phyloP scores from a whole-genome alignment of 2,329 filamentous ascomycete species.

The Bipolaris bicolor region DNA sequence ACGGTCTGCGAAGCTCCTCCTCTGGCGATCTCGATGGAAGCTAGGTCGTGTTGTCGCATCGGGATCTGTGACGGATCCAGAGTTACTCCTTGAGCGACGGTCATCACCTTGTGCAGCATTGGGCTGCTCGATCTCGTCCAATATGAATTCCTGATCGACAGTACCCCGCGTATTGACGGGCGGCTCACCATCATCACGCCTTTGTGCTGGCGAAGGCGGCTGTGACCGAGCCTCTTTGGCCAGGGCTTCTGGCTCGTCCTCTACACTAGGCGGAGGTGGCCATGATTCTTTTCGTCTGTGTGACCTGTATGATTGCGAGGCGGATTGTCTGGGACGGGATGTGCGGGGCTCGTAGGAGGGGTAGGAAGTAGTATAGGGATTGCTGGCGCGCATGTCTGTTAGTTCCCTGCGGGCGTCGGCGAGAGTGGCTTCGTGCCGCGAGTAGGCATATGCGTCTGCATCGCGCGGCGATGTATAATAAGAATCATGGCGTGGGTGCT shows the following conservation, averaged over 20 bases:
- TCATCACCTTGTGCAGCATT: constrained; percentile 56
- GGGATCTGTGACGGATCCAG: constrained; percentile 33
- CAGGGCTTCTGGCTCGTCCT: constrained; percentile 70
- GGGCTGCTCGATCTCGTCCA: constrained; percentile 63
- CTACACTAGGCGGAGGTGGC: constrained; percentile 69
- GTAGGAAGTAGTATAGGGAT: constrained; percentile 30
- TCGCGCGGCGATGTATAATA: constrained; percentile 35
- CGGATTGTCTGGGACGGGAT: constrained; percentile 25
- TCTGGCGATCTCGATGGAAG: constrained; percentile 22
- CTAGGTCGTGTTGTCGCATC: constrained; percentile 7
- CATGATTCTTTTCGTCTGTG: constrained; percentile 40
- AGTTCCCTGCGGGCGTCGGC: constrained; percentile 24
- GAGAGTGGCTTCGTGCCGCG: constrained; percentile 25
- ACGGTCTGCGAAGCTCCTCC: constrained; percentile 45
- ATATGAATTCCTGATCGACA: constrained; percentile 70
- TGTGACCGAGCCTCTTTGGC: constrained; percentile 63
- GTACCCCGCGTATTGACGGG: constrained; percentile 69
- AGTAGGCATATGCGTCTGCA: constrained; percentile 29
- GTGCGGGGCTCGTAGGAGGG: constrained; percentile 42
- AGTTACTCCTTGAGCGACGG: constrained; percentile 68
- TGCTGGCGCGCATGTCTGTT: constrained; percentile 34
- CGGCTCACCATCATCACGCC: constrained; percentile 54
- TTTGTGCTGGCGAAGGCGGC: constrained; percentile 25
- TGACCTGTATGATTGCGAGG: constrained; percentile 27
- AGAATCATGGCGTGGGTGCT: constrained; percentile 33